Conservation (phyloP, 345 rosid species). For the Hirschfeldia incana region DNA sequence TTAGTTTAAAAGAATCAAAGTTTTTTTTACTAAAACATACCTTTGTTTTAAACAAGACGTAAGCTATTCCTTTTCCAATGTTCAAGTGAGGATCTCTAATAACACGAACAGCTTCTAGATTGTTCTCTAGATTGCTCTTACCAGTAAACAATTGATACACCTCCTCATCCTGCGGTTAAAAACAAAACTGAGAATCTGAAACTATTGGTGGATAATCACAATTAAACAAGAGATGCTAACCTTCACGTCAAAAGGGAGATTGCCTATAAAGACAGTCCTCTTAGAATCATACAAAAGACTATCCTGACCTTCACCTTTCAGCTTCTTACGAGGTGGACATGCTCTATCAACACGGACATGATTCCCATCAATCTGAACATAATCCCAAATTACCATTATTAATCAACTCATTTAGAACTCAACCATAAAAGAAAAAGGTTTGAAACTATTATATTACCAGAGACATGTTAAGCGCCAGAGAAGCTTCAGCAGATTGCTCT, state of each 20-base stretch:
- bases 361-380: constrained; percentile 70
- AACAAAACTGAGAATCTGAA: not conserved
- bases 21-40: constrained; percentile 38
- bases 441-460: constrained; percentile 51
- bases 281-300: constrained; percentile 66
- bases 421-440: constrained; percentile 2
- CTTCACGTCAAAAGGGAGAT: constrained; percentile 97
- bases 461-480: constrained; percentile 85
- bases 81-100: constrained; percentile 80
- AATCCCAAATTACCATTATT: not conserved
- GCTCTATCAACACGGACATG: constrained; percentile 97
- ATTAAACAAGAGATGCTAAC: constrained; percentile 38
- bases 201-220: not conserved
- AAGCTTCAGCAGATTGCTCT: constrained; percentile 78
- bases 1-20: not conserved
- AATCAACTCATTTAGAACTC: not conserved
- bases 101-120: constrained; percentile 89
- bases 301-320: constrained; percentile 67
- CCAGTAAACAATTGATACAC: constrained; percentile 74
- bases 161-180: constrained; percentile 74
- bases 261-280: constrained; percentile 88
- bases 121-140: constrained; percentile 56
- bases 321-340: constrained; percentile 91
- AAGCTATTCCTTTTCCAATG: constrained; percentile 82
- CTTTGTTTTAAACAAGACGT: constrained; percentile 81